A percentile compares a stretch with the other conserved stretches of the same genome.
Conservation (phyloP, 176 grass and related monocot genomes). For the Chloris gayana region DNA sequence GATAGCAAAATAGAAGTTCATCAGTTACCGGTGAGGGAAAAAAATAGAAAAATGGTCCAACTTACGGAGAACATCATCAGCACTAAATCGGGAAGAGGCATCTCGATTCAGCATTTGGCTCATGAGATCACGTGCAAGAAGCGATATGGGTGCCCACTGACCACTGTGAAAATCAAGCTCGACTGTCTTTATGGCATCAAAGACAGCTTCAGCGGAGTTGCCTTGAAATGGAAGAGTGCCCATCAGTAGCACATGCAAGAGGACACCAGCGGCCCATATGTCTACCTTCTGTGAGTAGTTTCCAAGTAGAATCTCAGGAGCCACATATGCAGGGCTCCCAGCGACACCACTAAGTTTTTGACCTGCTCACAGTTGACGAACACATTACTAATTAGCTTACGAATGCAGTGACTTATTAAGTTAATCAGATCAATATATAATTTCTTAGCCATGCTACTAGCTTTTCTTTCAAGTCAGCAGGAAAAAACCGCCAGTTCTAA, state of each 20-base stretch:
- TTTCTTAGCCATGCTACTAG: background rate
- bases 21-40: background rate
- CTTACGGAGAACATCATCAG: constrained; percentile 58
- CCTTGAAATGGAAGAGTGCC: constrained; percentile 65
- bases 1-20: background rate
- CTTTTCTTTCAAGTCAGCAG: background rate
- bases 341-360: constrained; percentile 77
- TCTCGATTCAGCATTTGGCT: constrained; percentile 60
- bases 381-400: constrained; percentile 44
- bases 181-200: constrained; percentile 60
- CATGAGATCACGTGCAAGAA: constrained; percentile 53
- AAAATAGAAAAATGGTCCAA: background rate
- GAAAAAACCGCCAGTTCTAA: background rate
- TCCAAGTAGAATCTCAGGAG: constrained; percentile 66
- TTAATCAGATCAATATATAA: background rate
- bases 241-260: constrained; percentile 66
- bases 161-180: constrained; percentile 55
- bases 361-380: constrained; percentile 49
- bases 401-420: background rate
- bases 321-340: constrained; percentile 91
- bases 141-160: constrained; percentile 44
- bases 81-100: constrained; percentile 45
- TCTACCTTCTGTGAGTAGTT: constrained; percentile 68
- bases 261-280: constrained; percentile 65
- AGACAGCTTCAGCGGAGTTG: constrained; percentile 48